Conservation (phyloP, 371 early-diverging fungal genomes). For the Chytridium lagenaria region DNA sequence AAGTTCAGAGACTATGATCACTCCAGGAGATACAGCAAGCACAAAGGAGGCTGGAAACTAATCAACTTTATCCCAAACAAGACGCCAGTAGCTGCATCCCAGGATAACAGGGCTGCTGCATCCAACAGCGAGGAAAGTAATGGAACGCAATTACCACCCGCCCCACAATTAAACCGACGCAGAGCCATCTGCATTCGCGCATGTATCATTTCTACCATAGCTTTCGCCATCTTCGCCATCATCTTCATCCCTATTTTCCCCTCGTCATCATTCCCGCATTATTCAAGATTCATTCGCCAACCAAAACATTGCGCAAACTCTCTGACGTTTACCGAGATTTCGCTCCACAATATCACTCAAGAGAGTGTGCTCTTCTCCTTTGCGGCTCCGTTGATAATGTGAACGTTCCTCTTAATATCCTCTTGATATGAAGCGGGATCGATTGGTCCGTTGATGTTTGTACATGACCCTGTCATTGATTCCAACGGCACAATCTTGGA, state of each 20-base stretch:
- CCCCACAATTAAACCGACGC: neutral
- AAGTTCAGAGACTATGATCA: too few relatives aligned
- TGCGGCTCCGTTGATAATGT: neutral
- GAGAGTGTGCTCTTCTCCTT: neutral
- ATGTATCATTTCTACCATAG: neutral
- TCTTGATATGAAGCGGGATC: neutral
- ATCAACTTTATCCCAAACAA: neutral
- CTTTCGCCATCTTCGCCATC: neutral
- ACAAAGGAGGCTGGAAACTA: neutral
- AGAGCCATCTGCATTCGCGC: neutral
- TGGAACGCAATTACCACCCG: neutral
- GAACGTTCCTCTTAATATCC: neutral
- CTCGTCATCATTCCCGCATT: neutral
- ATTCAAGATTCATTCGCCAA: constrained; percentile 1
- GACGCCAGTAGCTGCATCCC: neutral
- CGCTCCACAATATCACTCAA: constrained; percentile 3
- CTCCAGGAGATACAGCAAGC: neutral
- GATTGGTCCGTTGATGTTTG: neutral
- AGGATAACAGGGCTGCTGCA: neutral
- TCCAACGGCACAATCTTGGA: neutral
- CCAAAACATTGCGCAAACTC: neutral
- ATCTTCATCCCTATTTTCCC: constrained; percentile 10
- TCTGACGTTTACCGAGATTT: constrained; percentile 3
- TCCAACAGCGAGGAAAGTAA: neutral
- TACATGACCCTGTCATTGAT: constrained; percentile 8